Evolutionary conservation across 495 filamentous ascomycete genomes (phyloP).

Genomic region (Neurospora sp.): DNA sequence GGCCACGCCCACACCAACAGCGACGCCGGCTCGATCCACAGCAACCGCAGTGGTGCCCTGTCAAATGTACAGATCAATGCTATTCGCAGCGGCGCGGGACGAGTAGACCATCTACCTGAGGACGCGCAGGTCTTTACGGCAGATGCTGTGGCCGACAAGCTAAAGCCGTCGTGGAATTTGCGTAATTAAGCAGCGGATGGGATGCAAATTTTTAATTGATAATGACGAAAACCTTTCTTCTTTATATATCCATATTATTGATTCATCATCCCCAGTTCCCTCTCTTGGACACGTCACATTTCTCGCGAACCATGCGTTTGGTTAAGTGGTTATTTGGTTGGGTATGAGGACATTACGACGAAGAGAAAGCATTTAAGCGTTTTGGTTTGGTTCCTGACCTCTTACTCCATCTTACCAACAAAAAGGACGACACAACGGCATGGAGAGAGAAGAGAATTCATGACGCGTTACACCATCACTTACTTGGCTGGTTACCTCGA

Average conservation of each 20-base stretch:
- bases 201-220: neutral
- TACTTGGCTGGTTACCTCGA: neutral
- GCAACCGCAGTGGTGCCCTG: slow-evolving; percentile 63
- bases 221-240: neutral
- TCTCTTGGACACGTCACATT: neutral
- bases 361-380: neutral
- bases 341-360: neutral
- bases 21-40: slow-evolving; percentile 84
- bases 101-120: slow-evolving; percentile 74
- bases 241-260: neutral
- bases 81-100: slow-evolving; percentile 81
- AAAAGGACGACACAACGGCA: neutral
- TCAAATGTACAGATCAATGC: slow-evolving; percentile 60
- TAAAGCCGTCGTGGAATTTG: slow-evolving; percentile 78
- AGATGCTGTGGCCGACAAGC: slow-evolving; percentile 53
- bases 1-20: slow-evolving; percentile 51
- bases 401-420: neutral
- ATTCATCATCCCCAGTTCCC: neutral
- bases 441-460: neutral
- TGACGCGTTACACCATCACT: neutral
- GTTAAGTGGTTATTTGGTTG: neutral
- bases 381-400: neutral
- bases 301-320: neutral
- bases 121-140: slow-evolving; percentile 69
- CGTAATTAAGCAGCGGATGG: slow-evolving; percentile 20